Evolutionary conservation across 179 eudicot genomes (phyloP), one percentile per base, ranked within the genome.

Genomic region (Drosera spatulata): DNA sequence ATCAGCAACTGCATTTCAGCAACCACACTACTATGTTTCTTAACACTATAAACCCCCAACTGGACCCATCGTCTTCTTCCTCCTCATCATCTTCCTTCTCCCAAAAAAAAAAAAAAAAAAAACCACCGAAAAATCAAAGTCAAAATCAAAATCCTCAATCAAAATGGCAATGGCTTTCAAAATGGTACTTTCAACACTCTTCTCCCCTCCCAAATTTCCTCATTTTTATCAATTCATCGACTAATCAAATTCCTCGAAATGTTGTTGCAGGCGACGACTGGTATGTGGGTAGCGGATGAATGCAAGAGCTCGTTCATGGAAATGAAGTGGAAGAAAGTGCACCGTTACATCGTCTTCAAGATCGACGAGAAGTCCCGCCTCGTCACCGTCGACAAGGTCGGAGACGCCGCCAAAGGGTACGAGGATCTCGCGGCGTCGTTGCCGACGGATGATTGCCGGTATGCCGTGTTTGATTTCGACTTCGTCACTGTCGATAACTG

Each of bases 321-420:
- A 75, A 88, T 88, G 96, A 88, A 88, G 53, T 88, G 96, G 94
- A 88, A 88, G 82, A 88, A 86, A 54, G 90, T 76, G 7, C 83
- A 86, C 49, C 79, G 95, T 4, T 88, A 83, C 85, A 88, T 88
- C 47, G 94, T 88, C 6, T 83, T 81, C 70, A 88, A 88, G 74
- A 83, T 88, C 54, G 96, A 88, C 7, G 96, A 88, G 60, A 75
- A 79, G 39, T 76, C 95, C 0, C 77, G 81, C 5, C 53, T 60
- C 59, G 79, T 88, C 52, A 79, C 81, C 10, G 96, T 88, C 41
- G 96, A 88, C 62, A 88, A 88, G 62, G 86, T 88, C 6, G 96
- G 96, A 3, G 75, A 75, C 37, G 65, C 96, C n/a, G 79, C 73
- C 2, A 88, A 88, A 51, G 62, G 75, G 40, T 88, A 88, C 71